phyloP scores from a whole-genome alignment of 441 rosid genomes.

The Theobroma grandiflorum region DNA sequence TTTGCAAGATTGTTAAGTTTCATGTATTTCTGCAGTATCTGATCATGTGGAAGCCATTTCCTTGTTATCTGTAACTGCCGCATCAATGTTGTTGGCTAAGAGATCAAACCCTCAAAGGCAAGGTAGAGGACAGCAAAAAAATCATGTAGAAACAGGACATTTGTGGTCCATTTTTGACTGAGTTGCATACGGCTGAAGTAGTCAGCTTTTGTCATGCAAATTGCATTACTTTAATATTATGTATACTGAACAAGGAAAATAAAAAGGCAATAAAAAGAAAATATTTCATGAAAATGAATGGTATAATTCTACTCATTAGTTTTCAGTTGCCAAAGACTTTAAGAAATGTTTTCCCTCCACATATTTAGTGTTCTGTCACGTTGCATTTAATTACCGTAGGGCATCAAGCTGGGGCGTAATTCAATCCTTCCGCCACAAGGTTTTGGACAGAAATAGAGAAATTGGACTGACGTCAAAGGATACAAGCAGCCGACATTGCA shows the following conservation, averaged over 20 bases:
- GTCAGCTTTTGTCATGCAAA: conserved; percentile 20
- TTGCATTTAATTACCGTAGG: background rate
- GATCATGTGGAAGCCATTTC: background rate
- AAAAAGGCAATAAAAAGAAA: background rate
- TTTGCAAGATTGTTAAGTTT: background rate
- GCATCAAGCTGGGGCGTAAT: background rate
- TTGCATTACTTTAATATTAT: conserved; percentile 1
- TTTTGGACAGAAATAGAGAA: background rate
- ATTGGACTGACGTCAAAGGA: background rate
- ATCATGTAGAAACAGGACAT: conserved; percentile 7
- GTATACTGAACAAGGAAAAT: background rate
- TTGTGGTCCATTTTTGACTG: conserved; percentile 21
- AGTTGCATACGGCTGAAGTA: background rate
- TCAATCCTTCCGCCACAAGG: background rate
- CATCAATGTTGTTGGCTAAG: background rate
- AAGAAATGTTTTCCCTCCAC: background rate
- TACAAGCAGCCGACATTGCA: conserved; percentile 8
- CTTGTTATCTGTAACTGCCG: background rate
- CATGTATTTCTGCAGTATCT: background rate
- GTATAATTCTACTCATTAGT: too few relatives aligned
- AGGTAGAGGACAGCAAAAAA: background rate
- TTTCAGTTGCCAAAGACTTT: background rate
- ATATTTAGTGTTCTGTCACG: background rate
- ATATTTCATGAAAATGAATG: background rate
- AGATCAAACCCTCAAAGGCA: background rate